Base-by-base conservation (phyloP, 768 basidiomycete genomes). In the Pisolithus marmoratus region DNA sequence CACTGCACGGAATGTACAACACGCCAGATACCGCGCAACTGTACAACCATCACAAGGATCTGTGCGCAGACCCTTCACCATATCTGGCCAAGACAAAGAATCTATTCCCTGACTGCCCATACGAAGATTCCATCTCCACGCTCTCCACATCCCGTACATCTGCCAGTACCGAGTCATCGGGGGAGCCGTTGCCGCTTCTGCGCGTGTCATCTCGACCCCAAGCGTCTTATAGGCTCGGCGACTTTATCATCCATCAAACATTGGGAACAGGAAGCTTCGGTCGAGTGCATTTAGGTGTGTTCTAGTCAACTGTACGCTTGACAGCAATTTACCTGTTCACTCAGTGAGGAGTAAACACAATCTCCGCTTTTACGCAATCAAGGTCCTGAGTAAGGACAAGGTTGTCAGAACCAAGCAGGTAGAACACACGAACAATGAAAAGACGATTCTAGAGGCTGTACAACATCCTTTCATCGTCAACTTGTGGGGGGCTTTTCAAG, bases 211-310 rank as follows among this genome's bases (percentile, higher is more conserved):
- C 74, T 40, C 70, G 83, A 51, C 76, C 78, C 14, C 84, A 81
- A 58, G 87, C 83, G 23, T 76, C 75, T 17, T 92, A 91, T 67
- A 78, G 81, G 26, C 77, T 93, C 20, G 59, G 74, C 40, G 90
- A 93, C 64, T 93, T 92, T 57, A 79, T 83, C 57, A 84, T 93
- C 56, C 84, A 88, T 59, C 75, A 90, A 24, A 93, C 88, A 14
- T 67, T 93, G 47, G 95, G 96, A 0, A 97, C 94, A 1, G 96
- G 96, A 1, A 96, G 93, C 63, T 98, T 99, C 68, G 96, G 96
- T 2, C 81, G 94, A n/a, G 96, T 99, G 0, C 90, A 92, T 69
- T 74, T 93, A 38, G 90, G 90, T 90, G 63, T 48, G 71, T 60
- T 26, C 9, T 41, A 41, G 6, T 17, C 29, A 24, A 27, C 1